Evolutionary conservation across 345 rosid species (phyloP).

Genomic region (Arabidopsis arenosa): DNA sequence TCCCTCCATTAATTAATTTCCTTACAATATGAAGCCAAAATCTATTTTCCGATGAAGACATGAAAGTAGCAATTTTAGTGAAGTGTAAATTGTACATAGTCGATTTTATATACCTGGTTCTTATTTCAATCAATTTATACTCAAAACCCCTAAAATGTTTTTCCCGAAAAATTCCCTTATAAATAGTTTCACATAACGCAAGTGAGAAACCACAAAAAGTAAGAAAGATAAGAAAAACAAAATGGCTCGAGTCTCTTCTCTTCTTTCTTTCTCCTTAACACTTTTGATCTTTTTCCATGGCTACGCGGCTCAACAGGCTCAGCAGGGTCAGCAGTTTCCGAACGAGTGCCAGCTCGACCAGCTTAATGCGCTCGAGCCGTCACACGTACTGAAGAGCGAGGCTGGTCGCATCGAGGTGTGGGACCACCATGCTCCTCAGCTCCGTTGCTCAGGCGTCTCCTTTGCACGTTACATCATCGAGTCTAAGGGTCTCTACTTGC

Average conservation of each 20-base stretch:
- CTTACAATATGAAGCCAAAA: constrained; percentile 9
- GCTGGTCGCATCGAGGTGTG: constrained; percentile 64
- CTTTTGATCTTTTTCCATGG: constrained; percentile 53
- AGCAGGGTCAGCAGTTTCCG: constrained; percentile 28
- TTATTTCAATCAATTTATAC: constrained; percentile 15
- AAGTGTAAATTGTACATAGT: constrained; percentile 35
- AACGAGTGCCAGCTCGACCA: constrained; percentile 60
- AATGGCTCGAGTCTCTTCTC: constrained; percentile 43
- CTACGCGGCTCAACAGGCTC: constrained; percentile 44
- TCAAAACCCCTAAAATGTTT: neutral
- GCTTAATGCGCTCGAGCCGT: constrained; percentile 60
- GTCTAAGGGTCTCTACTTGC: constrained; percentile 64
- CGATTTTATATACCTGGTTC: constrained; percentile 34
- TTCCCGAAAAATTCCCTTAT: constrained; percentile 5
- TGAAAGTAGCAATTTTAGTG: constrained; percentile 6
- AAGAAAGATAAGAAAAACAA: neutral
- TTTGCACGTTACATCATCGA: constrained; percentile 51
- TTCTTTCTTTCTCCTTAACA: constrained; percentile 49
- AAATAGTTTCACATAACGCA: constrained; percentile 29
- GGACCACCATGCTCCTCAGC: constrained; percentile 62
- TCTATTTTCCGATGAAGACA: constrained; percentile 16
- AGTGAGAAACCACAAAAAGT: constrained; percentile 19
- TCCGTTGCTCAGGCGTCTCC: constrained; percentile 67
- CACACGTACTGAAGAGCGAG: constrained; percentile 50
- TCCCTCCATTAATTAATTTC: constrained; percentile 6